These are phyloP conservation scores for Trichoderma atroviride DNA, from an alignment of 2,329 filamentous ascomycete species.

Conservation along the genomic window DNA sequence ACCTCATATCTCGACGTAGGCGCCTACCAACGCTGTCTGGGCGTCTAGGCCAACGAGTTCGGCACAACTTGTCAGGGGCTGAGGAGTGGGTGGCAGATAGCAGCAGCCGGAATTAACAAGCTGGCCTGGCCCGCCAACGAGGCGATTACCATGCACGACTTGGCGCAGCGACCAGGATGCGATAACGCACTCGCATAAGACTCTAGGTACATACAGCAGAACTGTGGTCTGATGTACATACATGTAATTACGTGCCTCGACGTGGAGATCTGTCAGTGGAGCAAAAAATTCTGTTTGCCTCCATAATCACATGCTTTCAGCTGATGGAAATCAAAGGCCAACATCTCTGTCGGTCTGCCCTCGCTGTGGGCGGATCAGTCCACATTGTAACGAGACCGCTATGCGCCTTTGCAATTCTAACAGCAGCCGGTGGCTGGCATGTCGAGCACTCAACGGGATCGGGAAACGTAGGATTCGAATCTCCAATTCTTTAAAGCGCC, in stretches of 20 bases:
- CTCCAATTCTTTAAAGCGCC: constrained; percentile 68
- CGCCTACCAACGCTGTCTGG: neutral
- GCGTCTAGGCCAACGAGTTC: neutral
- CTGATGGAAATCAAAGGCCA: neutral
- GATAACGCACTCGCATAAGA: constrained; percentile 9
- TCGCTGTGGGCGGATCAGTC: neutral
- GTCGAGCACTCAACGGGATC: constrained; percentile 68
- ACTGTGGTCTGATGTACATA: constrained; percentile 10
- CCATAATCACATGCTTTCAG: constrained; percentile 24
- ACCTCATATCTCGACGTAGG: neutral
- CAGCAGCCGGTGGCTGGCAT: constrained; percentile 37
- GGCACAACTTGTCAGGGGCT: neutral
- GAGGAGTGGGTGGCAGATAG: neutral
- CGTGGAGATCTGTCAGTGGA: constrained; percentile 22
- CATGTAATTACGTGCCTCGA: constrained; percentile 15
- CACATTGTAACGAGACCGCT: neutral
- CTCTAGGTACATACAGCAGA: neutral
- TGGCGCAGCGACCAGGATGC: neutral
- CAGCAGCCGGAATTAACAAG: constrained; percentile 5
- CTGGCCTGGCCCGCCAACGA: neutral
- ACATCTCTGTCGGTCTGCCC: neutral
- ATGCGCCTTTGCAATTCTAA: neutral
- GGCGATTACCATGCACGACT: neutral
- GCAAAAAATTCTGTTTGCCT: neutral
- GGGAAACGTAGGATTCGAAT: constrained; percentile 57